Percentiles rank a stretch among this genome's conserved stretches.
Evolutionary conservation across 495 filamentous ascomycete species (phyloP).

Genomic region (Penicillium mononematosum): DNA sequence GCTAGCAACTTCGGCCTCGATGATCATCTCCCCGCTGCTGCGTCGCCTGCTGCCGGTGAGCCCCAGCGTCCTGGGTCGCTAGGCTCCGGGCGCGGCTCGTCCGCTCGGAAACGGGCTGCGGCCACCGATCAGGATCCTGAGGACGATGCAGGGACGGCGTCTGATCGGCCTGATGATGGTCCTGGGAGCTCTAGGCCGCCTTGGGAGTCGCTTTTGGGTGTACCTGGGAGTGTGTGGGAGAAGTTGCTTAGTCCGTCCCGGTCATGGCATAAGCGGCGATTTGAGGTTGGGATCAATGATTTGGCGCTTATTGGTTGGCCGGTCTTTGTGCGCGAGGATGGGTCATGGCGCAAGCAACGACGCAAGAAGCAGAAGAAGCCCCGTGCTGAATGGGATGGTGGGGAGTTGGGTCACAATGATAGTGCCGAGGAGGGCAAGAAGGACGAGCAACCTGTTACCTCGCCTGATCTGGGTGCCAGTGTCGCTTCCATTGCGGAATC

Average conservation of each 20-base stretch:
- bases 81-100: conserved; percentile 39
- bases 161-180: conserved; percentile 55
- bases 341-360: conserved; percentile 75
- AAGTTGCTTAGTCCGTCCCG: conserved; percentile 77
- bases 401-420: conserved; percentile 44
- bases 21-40: conserved; percentile 29
- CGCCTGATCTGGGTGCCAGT: conserved; percentile 31
- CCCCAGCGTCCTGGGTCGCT: conserved; percentile 42
- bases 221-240: conserved; percentile 74
- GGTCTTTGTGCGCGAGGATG: conserved; percentile 82
- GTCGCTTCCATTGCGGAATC: conserved; percentile 33
- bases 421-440: conserved; percentile 39
- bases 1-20: conserved; percentile 43
- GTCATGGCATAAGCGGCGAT: conserved; percentile 80
- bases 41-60: conserved; percentile 34
- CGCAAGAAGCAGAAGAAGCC: conserved; percentile 58
- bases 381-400: conserved; percentile 40
- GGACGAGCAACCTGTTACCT: conserved; percentile 32
- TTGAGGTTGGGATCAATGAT: conserved; percentile 83
- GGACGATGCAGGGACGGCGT: conserved; percentile 40
- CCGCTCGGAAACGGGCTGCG: conserved; percentile 36
- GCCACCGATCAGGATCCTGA: conserved; percentile 46
- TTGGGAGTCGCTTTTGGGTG: conserved; percentile 77
- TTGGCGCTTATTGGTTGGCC: conserved; percentile 84
- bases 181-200: conserved; percentile 52